A percentile compares a stretch with the other conserved stretches of the same genome.
Conservation (phyloP, 1,284 basidiomycete species). For the Ganoderma lingzhi region DNA sequence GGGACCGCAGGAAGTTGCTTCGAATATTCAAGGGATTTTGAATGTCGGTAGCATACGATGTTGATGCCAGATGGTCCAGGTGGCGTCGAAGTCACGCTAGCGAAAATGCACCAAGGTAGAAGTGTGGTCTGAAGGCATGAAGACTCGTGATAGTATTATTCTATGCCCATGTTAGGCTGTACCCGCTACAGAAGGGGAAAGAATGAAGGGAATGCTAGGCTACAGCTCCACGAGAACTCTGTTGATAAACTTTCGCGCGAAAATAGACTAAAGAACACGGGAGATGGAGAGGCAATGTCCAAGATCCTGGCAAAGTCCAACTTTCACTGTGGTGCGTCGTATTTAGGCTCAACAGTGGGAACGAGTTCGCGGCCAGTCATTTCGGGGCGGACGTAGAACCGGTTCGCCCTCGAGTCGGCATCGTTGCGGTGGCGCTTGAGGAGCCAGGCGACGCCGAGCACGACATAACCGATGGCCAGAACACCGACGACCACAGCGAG, state of each 20-base stretch:
- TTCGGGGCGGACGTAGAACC: slow-evolving; percentile 34
- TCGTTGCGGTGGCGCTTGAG: slow-evolving; percentile 21
- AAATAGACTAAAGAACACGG: neutral
- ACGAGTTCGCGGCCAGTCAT: slow-evolving; percentile 33
- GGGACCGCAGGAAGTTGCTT: neutral
- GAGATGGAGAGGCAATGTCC: neutral
- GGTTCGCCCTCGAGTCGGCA: slow-evolving; percentile 22
- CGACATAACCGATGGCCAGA: slow-evolving; percentile 39
- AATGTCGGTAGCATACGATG: neutral
- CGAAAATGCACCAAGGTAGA: neutral
- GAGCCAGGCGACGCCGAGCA: slow-evolving; percentile 33
- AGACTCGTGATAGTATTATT: neutral
- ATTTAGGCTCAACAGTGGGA: slow-evolving; percentile 32
- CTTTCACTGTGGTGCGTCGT: slow-evolving; percentile 16
- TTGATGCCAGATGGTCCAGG: neutral
- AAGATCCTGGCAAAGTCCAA: neutral
- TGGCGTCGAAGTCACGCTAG: neutral
- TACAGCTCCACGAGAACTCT: slow-evolving; percentile 22
- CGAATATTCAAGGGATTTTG: neutral
- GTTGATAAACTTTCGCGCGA: neutral
- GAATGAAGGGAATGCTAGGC: slow-evolving; percentile 17
- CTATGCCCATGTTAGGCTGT: slow-evolving; percentile 11
- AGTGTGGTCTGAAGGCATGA: neutral
- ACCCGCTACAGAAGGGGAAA: slow-evolving; percentile 12
- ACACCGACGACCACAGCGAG: slow-evolving; percentile 35